Evolutionary conservation across 164 flowering plant species (phyloP).

Genomic region (Tetrastigma voinierianum): DNA sequence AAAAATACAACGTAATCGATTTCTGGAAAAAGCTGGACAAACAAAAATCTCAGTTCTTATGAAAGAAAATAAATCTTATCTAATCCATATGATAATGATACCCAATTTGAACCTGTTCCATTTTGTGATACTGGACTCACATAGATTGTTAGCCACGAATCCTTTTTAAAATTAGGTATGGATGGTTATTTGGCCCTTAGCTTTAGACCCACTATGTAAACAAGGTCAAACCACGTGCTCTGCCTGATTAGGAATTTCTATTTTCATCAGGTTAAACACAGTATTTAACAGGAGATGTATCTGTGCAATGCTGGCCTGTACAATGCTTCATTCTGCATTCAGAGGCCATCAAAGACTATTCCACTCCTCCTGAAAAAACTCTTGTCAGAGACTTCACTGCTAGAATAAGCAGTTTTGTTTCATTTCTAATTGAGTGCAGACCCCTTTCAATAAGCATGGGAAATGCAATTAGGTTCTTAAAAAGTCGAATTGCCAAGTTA

Average conservation of each 20-base stretch:
- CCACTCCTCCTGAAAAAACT: conserved; percentile 72
- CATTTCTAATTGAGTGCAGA: conserved; percentile 76
- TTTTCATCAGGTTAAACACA: conserved; percentile 73
- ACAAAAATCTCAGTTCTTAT: not conserved
- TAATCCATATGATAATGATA: not conserved
- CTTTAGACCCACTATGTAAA: not conserved
- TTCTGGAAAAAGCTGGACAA: not conserved
- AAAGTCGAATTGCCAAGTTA: conserved; percentile 63
- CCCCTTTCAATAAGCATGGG: conserved; percentile 98
- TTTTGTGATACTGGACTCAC: not conserved
- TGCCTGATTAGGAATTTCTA: not conserved
- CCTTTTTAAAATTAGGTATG: not conserved
- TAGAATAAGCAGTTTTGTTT: conserved; percentile 69
- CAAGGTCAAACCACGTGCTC: not conserved
- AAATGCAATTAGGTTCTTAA: conserved; percentile 79
- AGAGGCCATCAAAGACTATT: conserved; percentile 71
- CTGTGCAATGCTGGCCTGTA: conserved; percentile 90
- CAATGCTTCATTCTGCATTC: conserved; percentile 95
- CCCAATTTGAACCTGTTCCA: not conserved
- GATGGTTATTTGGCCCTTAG: not conserved
- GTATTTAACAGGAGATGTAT: conserved; percentile 71
- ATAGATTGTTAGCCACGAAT: not conserved
- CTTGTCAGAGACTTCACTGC: conserved; percentile 78
- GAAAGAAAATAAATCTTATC: not conserved
- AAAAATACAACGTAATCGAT: not conserved